These are phyloP conservation scores for Lipomyces yamanashiensis DNA, from an alignment of 805 yeast species.

Conservation along the genomic window DNA sequence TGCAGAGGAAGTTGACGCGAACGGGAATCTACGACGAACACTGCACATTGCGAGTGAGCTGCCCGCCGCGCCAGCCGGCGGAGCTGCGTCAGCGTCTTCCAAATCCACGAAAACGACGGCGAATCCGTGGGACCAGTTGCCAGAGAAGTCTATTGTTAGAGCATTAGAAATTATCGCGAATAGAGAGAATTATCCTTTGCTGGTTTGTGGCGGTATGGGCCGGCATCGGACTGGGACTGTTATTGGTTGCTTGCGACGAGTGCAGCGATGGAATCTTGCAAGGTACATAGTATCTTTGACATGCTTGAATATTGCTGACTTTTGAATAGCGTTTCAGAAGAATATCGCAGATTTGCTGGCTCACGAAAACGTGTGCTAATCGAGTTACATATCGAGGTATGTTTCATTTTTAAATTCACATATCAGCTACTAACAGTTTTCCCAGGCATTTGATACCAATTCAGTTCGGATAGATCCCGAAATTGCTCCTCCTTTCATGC, in stretches of 20 bases:
- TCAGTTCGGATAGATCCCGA: constrained; percentile 32
- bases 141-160: constrained; percentile 76
- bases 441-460: constrained; percentile 36
- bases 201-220: constrained; percentile 98
- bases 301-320: background rate
- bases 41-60: background rate
- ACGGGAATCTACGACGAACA: background rate
- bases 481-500: constrained; percentile 36
- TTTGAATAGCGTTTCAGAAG: constrained; percentile 76
- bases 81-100: constrained; percentile 1
- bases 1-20: constrained; percentile 13
- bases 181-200: constrained; percentile 75
- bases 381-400: constrained; percentile 78
- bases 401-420: background rate
- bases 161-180: constrained; percentile 79
- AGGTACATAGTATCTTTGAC: constrained; percentile 18
- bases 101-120: constrained; percentile 44
- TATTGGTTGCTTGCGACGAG: constrained; percentile 85
- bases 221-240: constrained; percentile 97
- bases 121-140: constrained; percentile 96
- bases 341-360: constrained; percentile 91
- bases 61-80: constrained; percentile 5
- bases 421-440: background rate
- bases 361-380: constrained; percentile 88
- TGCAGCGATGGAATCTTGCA: constrained; percentile 98